A percentile compares a stretch with the other conserved stretches of the same genome.
phyloP scores from a whole-genome alignment of 1,284 basidiomycete species.

The Entoloma clypeatum region DNA sequence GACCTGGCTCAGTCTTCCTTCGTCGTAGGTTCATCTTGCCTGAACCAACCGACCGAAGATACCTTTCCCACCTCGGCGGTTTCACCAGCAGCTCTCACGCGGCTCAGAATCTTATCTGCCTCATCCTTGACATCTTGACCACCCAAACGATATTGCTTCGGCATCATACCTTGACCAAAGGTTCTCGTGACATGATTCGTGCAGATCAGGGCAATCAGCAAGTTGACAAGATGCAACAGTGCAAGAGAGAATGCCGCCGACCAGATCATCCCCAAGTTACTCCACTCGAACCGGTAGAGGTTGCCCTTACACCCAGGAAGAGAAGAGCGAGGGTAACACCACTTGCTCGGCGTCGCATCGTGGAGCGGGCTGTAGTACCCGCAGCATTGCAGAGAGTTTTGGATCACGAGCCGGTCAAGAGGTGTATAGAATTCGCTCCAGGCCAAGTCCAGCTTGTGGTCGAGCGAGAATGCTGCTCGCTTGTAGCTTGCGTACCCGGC shows the following conservation, averaged over 20 bases:
- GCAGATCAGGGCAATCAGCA: conserved; percentile 61
- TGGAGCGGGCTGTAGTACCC: conserved; percentile 68
- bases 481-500: conserved; percentile 74
- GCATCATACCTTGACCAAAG: conserved; percentile 72
- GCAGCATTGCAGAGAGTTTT: conserved; percentile 69
- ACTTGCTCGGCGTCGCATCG: conserved; percentile 55
- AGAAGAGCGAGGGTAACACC: conserved; percentile 63
- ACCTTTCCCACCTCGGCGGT: neutral
- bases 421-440: conserved; percentile 68
- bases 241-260: conserved; percentile 60
- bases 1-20: too few species aligned
- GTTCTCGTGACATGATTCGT: conserved; percentile 68
- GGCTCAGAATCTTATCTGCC: conserved; percentile 31
- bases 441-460: conserved; percentile 68
- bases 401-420: conserved; percentile 56
- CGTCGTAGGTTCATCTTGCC: too few species aligned
- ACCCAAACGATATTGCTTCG: conserved; percentile 60
- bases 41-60: neutral
- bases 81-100: conserved; percentile 6
- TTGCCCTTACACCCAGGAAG: conserved; percentile 70
- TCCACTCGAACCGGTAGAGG: conserved; percentile 58
- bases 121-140: conserved; percentile 39
- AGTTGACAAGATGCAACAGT: conserved; percentile 61
- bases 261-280: conserved; percentile 54
- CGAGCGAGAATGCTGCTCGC: conserved; percentile 64